Evolutionary conservation across 441 rosid genomes (phyloP), one percentile per base, ranked within the genome.

Genomic region (Brassica balearica): DNA sequence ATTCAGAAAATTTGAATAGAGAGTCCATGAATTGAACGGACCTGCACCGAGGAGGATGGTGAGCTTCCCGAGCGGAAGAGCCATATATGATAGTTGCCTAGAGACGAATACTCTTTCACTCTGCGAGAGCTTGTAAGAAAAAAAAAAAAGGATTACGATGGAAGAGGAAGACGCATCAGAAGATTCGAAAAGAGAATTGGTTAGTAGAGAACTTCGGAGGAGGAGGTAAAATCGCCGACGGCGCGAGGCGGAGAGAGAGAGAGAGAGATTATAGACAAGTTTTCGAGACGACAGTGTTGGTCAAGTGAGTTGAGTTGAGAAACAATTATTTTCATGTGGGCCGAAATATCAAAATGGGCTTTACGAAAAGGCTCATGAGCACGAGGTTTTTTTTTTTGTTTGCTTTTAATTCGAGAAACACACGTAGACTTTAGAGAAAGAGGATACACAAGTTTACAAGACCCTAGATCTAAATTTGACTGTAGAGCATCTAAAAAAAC

Each of bases 31-130:
- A n/a, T 5, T 36, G 63, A 0, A 88, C 90, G 62, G 4, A 95
- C 99, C 99, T 88, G 98, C 99, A 27, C 99, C 98, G 76, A 90
- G 87, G 84, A 93, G 88, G 79, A 95, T 79, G 56, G 92, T 85
- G 77, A 95, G 79, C 93, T 95, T 93, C 75, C 90, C 97, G 41
- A 95, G 76, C 14, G 96, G 79, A 69, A 92, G 88, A 83, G 97
- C 92, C 70, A 66, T 63, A 25, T 92, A 63, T 15, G 59, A 15
- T 43, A 22, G 48, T 9, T 15, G 25, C 79, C 66, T 55, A 14
- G 23, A 14, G 63, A 69, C 8, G 58, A 71, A 68, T n/a, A 77
- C 19, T 46, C 65, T 6, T 10, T 43, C 11, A 74, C 68, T 14
- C 69, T 10, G 17, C 29, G 23, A 61, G 77, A 25, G 27, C 22